Percentiles rank a stretch among this genome's conserved stretches.
Evolutionary conservation across 495 filamentous ascomycete species (phyloP).

Genomic region (Amphirosellinia nigrospora): DNA sequence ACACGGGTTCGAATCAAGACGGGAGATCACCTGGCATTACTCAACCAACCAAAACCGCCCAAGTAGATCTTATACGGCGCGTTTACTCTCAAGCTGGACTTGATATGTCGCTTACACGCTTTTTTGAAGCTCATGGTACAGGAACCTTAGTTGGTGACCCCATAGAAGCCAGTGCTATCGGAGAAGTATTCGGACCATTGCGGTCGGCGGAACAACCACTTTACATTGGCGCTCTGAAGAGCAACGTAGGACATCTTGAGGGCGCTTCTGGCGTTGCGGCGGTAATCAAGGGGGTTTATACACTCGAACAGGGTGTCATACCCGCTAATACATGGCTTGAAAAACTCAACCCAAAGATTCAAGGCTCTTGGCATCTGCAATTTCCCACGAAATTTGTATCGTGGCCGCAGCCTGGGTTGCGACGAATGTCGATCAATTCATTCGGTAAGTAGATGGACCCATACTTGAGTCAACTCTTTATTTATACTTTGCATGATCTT

Average conservation of each 20-base stretch:
- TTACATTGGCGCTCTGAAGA: slow-evolving; percentile 58
- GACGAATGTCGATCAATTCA: slow-evolving; percentile 54
- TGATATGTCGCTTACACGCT: slow-evolving; percentile 46
- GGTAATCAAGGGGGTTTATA: slow-evolving; percentile 54
- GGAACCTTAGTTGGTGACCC: slow-evolving; percentile 62
- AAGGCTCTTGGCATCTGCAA: slow-evolving; percentile 30
- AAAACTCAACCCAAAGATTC: slow-evolving; percentile 50
- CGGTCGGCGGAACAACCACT: slow-evolving; percentile 34
- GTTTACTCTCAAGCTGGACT: slow-evolving; percentile 53
- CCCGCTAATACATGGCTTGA: slow-evolving; percentile 49
- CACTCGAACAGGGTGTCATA: slow-evolving; percentile 53
- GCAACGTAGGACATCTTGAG: slow-evolving; percentile 59
- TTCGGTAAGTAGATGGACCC: slow-evolving; percentile 49
- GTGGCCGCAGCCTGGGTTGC: slow-evolving; percentile 35
- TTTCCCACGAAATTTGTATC: slow-evolving; percentile 32
- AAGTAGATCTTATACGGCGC: slow-evolving; percentile 51
- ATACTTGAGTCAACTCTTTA: background rate
- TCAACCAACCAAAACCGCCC: slow-evolving; percentile 51
- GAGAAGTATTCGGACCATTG: slow-evolving; percentile 33
- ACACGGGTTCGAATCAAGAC: slow-evolving; percentile 56
- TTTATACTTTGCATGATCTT: background rate
- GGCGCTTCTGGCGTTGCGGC: slow-evolving; percentile 53
- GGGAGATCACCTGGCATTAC: slow-evolving; percentile 56
- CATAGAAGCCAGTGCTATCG: slow-evolving; percentile 54
- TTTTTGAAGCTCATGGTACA: slow-evolving; percentile 49